These are phyloP conservation scores for Sporothrix phasma DNA, from an alignment of 2,329 filamentous ascomycete genomes.

Conservation along the genomic window DNA sequence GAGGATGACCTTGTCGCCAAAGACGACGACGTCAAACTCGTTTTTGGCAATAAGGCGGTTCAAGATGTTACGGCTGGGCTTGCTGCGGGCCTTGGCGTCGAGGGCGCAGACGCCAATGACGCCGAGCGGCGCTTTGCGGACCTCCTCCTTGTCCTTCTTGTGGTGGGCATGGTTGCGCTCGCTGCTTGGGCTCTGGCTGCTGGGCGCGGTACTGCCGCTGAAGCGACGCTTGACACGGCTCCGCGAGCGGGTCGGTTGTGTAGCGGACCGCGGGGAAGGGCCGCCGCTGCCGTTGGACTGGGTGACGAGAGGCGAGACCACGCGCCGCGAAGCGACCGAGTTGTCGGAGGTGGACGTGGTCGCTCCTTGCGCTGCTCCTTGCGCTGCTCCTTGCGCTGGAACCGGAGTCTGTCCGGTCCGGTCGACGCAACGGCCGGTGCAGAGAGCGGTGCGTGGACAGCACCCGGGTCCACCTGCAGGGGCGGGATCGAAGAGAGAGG, in stretches of 20 bases:
- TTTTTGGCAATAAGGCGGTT: slow-evolving; percentile 82
- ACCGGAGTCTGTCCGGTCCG: background rate
- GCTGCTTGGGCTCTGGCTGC: slow-evolving; percentile 69
- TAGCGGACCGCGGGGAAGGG: slow-evolving; percentile 21
- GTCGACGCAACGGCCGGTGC: background rate
- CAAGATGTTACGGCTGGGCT: slow-evolving; percentile 91
- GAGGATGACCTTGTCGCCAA: slow-evolving; percentile 96
- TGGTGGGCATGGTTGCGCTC: slow-evolving; percentile 41
- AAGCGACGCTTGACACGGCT: slow-evolving; percentile 65
- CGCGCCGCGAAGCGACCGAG: background rate
- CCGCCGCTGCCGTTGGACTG: slow-evolving; percentile 18
- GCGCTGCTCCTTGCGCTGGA: background rate
- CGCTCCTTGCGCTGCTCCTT: background rate
- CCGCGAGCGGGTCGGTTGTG: slow-evolving; percentile 33
- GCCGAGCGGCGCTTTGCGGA: slow-evolving; percentile 52
- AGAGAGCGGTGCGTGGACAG: background rate
- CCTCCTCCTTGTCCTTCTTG: slow-evolving; percentile 50
- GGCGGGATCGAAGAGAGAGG: slow-evolving; percentile 6
- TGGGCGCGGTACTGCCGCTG: slow-evolving; percentile 72
- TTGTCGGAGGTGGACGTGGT: background rate
- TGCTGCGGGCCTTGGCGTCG: slow-evolving; percentile 91
- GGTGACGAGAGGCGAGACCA: slow-evolving; percentile 14
- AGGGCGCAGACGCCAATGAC: slow-evolving; percentile 90
- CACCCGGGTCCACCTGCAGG: background rate
- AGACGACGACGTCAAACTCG: slow-evolving; percentile 94